Conservation (phyloP, 1,139 yeast genomes). For the Kurtzmaniella quercitrusa region DNA sequence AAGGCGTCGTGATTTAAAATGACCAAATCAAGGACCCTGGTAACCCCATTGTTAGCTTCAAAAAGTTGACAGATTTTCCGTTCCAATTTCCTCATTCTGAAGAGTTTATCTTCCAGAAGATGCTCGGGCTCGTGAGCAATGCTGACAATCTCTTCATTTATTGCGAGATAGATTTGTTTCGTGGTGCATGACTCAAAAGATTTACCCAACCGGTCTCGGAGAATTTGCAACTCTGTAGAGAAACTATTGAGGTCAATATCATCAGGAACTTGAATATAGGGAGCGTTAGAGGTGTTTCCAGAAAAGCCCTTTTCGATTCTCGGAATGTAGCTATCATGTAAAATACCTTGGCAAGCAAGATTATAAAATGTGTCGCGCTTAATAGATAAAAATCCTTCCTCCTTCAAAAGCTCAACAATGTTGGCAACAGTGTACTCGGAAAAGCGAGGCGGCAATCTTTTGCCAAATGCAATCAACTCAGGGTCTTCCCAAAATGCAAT, state of each 20-base stretch:
- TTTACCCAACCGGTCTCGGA: neutral
- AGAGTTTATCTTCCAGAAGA: neutral
- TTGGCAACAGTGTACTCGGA: neutral
- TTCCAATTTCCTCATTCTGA: constrained; percentile 2
- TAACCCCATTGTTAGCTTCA: constrained; percentile 24
- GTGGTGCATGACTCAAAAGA: constrained; percentile 13
- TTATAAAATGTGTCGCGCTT: neutral
- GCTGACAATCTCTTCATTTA: constrained; percentile 10
- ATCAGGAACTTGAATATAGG: constrained; percentile 20
- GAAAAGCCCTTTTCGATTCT: too few relatives aligned
- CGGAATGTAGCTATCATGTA: neutral
- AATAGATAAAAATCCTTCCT: neutral
- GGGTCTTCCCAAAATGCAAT: neutral
- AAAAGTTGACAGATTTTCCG: constrained; percentile 8
- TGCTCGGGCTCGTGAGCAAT: constrained; percentile 10
- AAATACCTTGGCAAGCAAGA: neutral
- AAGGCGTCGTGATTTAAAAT: constrained; percentile 24
- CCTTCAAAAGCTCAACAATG: neutral
- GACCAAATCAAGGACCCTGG: constrained; percentile 31
- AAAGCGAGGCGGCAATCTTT: neutral
- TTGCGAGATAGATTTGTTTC: constrained; percentile 7
- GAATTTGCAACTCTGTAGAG: constrained; percentile 15
- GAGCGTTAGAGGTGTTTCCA: neutral
- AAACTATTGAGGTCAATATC: constrained; percentile 22
- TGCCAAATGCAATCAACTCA: neutral